A percentile compares a stretch with the other conserved stretches of the same genome.
These are phyloP conservation scores for Trichosporon sp. DNA, from an alignment of 1,284 basidiomycete genomes.

Conservation along the genomic window DNA sequence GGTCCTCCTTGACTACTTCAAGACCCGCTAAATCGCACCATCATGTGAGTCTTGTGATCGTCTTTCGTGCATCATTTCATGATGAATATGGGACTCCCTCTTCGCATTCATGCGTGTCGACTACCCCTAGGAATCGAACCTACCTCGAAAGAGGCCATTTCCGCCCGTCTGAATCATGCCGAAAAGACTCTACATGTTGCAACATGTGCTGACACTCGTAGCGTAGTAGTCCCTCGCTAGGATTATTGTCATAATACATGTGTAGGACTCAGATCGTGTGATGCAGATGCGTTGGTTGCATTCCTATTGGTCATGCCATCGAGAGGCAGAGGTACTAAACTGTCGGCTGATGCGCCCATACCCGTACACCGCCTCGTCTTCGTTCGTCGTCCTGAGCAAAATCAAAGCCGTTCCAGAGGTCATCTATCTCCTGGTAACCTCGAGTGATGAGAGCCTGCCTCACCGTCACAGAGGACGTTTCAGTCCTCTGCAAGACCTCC, in stretches of 20 bases:
- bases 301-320: too few relatives aligned
- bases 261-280: background rate
- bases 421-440: conserved; percentile 60
- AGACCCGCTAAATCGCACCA: conserved; percentile 45
- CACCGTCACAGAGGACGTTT: conserved; percentile 37
- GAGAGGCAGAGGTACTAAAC: background rate
- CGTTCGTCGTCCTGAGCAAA: conserved; percentile 70
- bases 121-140: conserved; percentile 50
- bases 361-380: conserved; percentile 65
- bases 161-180: conserved; percentile 42
- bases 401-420: conserved; percentile 59
- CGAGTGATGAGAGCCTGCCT: conserved; percentile 52
- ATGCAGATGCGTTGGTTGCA: conserved; percentile 5
- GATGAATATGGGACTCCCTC: conserved; percentile 51
- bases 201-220: background rate
- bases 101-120: conserved; percentile 47
- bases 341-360: conserved; percentile 19
- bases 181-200: background rate
- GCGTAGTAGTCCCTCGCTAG: background rate
- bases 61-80: conserved; percentile 13
- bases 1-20: conserved; percentile 75
- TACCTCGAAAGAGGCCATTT: conserved; percentile 45
- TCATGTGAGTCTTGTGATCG: conserved; percentile 7
- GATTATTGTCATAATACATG: background rate
- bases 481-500: conserved; percentile 53